Evolutionary conservation across 1,139 yeast genomes (phyloP).

Genomic region (Debaryomyces robertsiae): DNA sequence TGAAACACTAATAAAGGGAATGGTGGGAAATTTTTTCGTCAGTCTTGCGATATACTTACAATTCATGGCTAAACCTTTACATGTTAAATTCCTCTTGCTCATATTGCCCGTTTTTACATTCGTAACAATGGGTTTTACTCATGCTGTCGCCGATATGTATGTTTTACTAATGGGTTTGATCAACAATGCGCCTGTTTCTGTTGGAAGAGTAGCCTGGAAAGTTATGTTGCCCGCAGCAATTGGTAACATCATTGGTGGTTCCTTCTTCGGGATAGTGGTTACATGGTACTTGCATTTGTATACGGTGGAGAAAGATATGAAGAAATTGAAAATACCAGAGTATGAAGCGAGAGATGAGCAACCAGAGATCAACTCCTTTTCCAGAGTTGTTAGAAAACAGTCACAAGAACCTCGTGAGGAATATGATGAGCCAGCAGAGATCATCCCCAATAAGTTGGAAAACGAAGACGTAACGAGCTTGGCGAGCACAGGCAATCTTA

Average conservation of each 20-base stretch:
- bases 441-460: slow-evolving; percentile 8
- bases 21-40: slow-evolving; percentile 78
- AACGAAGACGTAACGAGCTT: slow-evolving; percentile 5
- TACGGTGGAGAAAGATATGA: slow-evolving; percentile 70
- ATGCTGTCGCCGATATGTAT: slow-evolving; percentile 81
- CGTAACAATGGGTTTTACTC: slow-evolving; percentile 74
- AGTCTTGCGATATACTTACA: slow-evolving; percentile 75
- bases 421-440: slow-evolving; percentile 12
- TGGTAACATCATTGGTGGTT: slow-evolving; percentile 75
- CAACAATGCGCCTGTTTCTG: slow-evolving; percentile 62
- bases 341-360: slow-evolving; percentile 77
- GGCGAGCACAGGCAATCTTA: not conserved
- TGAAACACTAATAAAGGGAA: slow-evolving; percentile 62
- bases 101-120: slow-evolving; percentile 70
- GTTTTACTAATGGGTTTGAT: slow-evolving; percentile 64
- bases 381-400: slow-evolving; percentile 64
- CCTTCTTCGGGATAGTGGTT: slow-evolving; percentile 57
- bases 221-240: slow-evolving; percentile 64
- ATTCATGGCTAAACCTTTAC: slow-evolving; percentile 76
- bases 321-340: slow-evolving; percentile 58
- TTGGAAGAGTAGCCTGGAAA: slow-evolving; percentile 72
- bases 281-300: slow-evolving; percentile 72
- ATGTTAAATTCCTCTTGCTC: slow-evolving; percentile 70
- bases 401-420: slow-evolving; percentile 10
- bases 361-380: slow-evolving; percentile 73